Evolutionary conservation across 2,329 filamentous ascomycete species (phyloP).

Genomic region (Neoscytalidium dimidiatum): DNA sequence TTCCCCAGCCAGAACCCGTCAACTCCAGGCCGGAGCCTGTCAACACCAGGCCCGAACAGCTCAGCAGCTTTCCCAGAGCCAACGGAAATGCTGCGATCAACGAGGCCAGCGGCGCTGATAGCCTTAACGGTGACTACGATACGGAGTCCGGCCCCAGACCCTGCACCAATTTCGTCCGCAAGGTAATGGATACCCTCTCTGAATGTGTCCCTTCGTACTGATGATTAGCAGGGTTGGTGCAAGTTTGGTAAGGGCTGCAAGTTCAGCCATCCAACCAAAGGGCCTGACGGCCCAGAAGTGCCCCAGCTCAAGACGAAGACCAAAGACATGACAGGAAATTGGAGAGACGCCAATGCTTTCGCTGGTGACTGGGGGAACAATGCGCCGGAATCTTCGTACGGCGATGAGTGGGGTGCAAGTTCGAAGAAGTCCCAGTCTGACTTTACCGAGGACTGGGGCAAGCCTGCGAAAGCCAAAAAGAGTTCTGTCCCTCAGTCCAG

Average conservation of each 20-base stretch:
- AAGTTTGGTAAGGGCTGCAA: conserved; percentile 9
- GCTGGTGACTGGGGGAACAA: conserved; percentile 5
- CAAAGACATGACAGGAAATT: background rate
- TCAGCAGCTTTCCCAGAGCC: background rate
- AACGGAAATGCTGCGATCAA: background rate
- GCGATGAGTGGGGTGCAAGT: conserved; percentile 7
- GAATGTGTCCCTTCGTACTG: background rate
- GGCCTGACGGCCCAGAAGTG: background rate
- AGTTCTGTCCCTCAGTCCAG: background rate
- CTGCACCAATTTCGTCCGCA: background rate
- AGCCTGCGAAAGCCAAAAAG: background rate
- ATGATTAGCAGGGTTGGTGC: background rate
- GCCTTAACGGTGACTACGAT: background rate
- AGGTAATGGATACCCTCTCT: background rate
- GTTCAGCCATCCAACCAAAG: background rate
- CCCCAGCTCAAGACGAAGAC: background rate
- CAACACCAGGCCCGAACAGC: background rate
- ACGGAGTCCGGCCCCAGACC: background rate
- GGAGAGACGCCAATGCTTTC: conserved; percentile 2
- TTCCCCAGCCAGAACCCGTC: background rate
- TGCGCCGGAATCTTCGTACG: background rate
- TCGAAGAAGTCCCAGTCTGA: background rate
- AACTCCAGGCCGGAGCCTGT: background rate
- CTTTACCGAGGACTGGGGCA: conserved; percentile 13
- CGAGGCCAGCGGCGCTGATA: background rate